A percentile compares a stretch with the other conserved stretches of the same genome.
Evolutionary conservation across 306 rosid genomes (phyloP).

Genomic region (Quercus suber): DNA sequence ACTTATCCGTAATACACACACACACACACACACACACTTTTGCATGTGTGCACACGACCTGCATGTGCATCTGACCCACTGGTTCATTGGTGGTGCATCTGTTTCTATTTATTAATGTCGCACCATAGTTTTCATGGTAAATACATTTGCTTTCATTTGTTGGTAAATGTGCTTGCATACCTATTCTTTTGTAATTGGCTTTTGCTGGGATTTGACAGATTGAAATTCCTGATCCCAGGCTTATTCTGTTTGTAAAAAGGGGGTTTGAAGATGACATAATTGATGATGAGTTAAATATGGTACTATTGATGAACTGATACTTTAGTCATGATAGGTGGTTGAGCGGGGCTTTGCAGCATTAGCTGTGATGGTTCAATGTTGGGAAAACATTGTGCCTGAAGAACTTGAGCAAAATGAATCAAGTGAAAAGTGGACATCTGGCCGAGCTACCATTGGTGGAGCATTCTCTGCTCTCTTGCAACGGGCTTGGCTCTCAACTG

Average conservation of each 20-base stretch:
- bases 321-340: conserved; percentile 53
- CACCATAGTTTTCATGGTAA: neutral
- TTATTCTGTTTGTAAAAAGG: neutral
- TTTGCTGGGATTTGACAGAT: conserved; percentile 3
- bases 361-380: conserved; percentile 71
- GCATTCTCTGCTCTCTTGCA: conserved; percentile 77
- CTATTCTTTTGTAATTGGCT: neutral
- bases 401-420: conserved; percentile 49
- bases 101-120: neutral
- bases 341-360: conserved; percentile 71
- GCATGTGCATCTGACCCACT: neutral
- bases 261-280: neutral
- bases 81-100: neutral
- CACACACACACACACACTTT: no score
- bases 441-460: conserved; percentile 46
- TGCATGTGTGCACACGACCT: neutral
- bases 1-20: neutral
- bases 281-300: conserved; percentile 5
- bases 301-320: conserved; percentile 8
- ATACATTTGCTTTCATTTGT: neutral
- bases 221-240: neutral
- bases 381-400: conserved; percentile 64
- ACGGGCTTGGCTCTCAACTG: conserved; percentile 74
- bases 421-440: conserved; percentile 49
- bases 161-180: neutral